A percentile compares a stretch with the other conserved stretches of the same genome.
Conservation (phyloP, 2,329 filamentous ascomycete genomes). For the Aspergillus sclerotialis region DNA sequence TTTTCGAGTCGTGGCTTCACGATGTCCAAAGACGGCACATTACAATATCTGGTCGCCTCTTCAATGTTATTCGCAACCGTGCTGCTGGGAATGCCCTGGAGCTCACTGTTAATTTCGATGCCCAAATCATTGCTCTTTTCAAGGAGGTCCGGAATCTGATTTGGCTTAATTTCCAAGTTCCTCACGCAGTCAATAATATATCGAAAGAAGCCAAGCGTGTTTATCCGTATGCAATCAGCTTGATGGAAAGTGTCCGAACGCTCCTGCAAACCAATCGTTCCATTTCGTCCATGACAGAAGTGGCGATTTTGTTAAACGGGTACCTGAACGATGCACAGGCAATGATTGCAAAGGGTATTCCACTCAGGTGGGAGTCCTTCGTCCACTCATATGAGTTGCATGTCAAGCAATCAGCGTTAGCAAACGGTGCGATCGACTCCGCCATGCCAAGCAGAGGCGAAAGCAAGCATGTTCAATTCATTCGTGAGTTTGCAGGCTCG, state of each 20-base stretch:
- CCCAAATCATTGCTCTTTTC: constrained; percentile 94
- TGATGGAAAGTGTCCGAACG: constrained; percentile 98
- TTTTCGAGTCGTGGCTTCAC: constrained; percentile 91
- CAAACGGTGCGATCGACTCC: constrained; percentile 55
- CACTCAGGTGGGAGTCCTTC: constrained; percentile 94
- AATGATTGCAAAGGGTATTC: constrained; percentile 78
- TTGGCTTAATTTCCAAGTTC: constrained; percentile 91
- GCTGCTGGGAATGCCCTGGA: constrained; percentile 86
- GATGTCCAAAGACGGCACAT: constrained; percentile 86
- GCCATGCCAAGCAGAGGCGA: constrained; percentile 57
- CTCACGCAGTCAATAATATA: constrained; percentile 88
- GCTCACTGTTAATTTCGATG: constrained; percentile 90
- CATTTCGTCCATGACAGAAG: constrained; percentile 78
- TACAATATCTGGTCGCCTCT: constrained; percentile 84
- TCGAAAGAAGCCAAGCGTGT: constrained; percentile 98
- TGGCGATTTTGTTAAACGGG: constrained; percentile 78
- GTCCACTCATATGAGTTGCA: constrained; percentile 94
- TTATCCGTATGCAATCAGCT: constrained; percentile 92
- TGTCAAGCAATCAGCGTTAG: constrained; percentile 56
- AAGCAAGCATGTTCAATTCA: constrained; percentile 93
- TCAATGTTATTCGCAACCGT: constrained; percentile 79
- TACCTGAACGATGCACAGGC: constrained; percentile 86
- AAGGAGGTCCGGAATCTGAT: constrained; percentile 95
- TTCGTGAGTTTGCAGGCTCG: constrained; percentile 82
- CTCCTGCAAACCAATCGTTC: constrained; percentile 80